Conservation (phyloP, 129 eudicot species). For the Pseudognaphalium luteoalbum region DNA sequence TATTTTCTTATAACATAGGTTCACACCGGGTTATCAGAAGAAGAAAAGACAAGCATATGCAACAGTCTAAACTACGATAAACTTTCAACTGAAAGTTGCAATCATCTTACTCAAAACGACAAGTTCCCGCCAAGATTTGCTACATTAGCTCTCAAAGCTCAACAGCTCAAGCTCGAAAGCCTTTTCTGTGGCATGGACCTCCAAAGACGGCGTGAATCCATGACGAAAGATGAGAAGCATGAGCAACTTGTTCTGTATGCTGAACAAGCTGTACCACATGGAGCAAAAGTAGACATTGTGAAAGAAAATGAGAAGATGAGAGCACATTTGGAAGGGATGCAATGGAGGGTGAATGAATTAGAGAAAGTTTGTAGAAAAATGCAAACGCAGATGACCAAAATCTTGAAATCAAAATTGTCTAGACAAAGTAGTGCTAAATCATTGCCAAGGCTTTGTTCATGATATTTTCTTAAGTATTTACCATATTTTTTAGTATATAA, state of each 20-base stretch:
- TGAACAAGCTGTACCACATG: slow-evolving; percentile 41
- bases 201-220: slow-evolving; percentile 26
- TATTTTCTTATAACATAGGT: slow-evolving; percentile 36
- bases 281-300: slow-evolving; percentile 41
- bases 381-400: slow-evolving; percentile 77
- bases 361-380: slow-evolving; percentile 80
- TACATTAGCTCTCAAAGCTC: slow-evolving; percentile 55
- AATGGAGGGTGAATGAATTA: slow-evolving; percentile 76
- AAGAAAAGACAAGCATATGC: slow-evolving; percentile 63
- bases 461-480: slow-evolving; percentile 16
- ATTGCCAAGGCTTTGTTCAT: slow-evolving; percentile 81
- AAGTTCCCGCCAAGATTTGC: slow-evolving; percentile 64
- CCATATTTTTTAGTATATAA: slow-evolving; percentile 31
- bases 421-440: slow-evolving; percentile 57
- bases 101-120: slow-evolving; percentile 57
- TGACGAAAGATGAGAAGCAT: slow-evolving; percentile 24
- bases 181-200: slow-evolving; percentile 51
- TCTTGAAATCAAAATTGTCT: slow-evolving; percentile 64
- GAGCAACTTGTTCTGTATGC: slow-evolving; percentile 55
- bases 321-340: slow-evolving; percentile 84
- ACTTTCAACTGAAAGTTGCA: slow-evolving; percentile 59
- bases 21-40: slow-evolving; percentile 58
- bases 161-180: slow-evolving; percentile 66
- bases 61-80: slow-evolving; percentile 53
- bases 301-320: slow-evolving; percentile 71